A percentile compares a stretch with the other conserved stretches of the same genome.
Conservation (phyloP, 768 basidiomycete species). For the Termitomyces sp. region DNA sequence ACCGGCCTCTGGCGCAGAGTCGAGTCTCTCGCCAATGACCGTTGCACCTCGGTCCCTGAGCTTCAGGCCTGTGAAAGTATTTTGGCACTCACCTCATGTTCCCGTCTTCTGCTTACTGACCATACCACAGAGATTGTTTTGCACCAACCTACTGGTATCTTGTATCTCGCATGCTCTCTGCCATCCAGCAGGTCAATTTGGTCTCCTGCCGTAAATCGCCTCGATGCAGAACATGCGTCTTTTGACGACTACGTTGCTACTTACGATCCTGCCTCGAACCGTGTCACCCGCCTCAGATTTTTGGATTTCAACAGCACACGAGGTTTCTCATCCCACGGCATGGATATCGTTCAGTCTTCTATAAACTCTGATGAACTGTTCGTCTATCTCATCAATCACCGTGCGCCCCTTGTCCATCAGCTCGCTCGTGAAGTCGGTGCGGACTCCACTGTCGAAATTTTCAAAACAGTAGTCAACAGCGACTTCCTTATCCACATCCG, state of each 20-base stretch:
- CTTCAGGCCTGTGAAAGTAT: conserved; percentile 66
- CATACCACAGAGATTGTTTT: conserved; percentile 44
- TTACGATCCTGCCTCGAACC: conserved; percentile 44
- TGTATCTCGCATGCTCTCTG: conserved; percentile 63
- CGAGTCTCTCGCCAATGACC: conserved; percentile 37
- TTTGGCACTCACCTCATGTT: conserved; percentile 13
- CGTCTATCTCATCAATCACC: conserved; percentile 71
- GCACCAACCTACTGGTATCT: conserved; percentile 48
- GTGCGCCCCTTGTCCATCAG: conserved; percentile 37
- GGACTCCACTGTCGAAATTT: conserved; percentile 68
- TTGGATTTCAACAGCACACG: conserved; percentile 31
- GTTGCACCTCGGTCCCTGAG: conserved; percentile 46
- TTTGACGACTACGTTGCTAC: conserved; percentile 52
- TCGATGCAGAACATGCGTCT: conserved; percentile 29
- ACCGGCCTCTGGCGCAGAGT: conserved; percentile 42
- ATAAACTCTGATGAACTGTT: conserved; percentile 45
- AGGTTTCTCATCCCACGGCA: conserved; percentile 56
- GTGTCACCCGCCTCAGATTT: conserved; percentile 40
- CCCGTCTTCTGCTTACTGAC: background rate
- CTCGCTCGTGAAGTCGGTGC: conserved; percentile 47
- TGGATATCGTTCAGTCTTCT: conserved; percentile 59
- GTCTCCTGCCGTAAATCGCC: conserved; percentile 37
- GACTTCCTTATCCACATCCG: conserved; percentile 43
- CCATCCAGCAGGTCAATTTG: conserved; percentile 42
- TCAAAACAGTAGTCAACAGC: conserved; percentile 45